These are phyloP conservation scores for Diaporthe nobilis DNA, from an alignment of 2,329 filamentous ascomycete species.

Conservation along the genomic window DNA sequence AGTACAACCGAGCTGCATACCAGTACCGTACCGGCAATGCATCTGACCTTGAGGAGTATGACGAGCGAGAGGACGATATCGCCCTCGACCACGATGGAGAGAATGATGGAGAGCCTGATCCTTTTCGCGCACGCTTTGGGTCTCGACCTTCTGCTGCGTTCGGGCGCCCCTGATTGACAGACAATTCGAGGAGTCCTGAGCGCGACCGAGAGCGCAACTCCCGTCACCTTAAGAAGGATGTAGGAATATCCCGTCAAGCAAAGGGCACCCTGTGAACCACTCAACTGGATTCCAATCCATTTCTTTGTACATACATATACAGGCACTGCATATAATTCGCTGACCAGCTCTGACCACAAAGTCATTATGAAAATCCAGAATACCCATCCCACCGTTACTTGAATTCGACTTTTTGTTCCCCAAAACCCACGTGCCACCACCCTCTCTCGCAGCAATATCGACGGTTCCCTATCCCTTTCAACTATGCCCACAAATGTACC, in stretches of 20 bases:
- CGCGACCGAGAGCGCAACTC: background rate
- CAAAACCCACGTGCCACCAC: background rate
- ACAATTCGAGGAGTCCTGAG: background rate
- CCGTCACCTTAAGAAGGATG: too few species aligned
- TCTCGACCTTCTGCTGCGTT: slow-evolving; percentile 43
- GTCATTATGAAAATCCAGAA: slow-evolving; percentile 21
- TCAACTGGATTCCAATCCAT: background rate
- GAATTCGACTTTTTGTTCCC: slow-evolving; percentile 24
- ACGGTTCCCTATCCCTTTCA: background rate
- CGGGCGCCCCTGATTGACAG: slow-evolving; percentile 22
- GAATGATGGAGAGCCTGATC: slow-evolving; percentile 41
- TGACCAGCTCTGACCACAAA: slow-evolving; percentile 21
- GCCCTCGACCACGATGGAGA: slow-evolving; percentile 48
- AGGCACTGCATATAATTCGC: slow-evolving; percentile 15
- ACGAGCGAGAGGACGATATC: slow-evolving; percentile 55
- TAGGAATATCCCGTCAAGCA: background rate
- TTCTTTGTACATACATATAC: slow-evolving; percentile 30
- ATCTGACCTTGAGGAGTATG: slow-evolving; percentile 69
- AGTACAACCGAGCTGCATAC: slow-evolving; percentile 70
- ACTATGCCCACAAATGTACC: background rate
- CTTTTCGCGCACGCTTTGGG: slow-evolving; percentile 42
- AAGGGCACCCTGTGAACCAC: too few species aligned
- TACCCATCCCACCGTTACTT: slow-evolving; percentile 10
- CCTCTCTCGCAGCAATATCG: background rate
- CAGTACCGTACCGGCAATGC: slow-evolving; percentile 66